These are phyloP conservation scores for Crithidia sp. DNA, from an alignment of 208 protist species.

Conservation along the genomic window DNA sequence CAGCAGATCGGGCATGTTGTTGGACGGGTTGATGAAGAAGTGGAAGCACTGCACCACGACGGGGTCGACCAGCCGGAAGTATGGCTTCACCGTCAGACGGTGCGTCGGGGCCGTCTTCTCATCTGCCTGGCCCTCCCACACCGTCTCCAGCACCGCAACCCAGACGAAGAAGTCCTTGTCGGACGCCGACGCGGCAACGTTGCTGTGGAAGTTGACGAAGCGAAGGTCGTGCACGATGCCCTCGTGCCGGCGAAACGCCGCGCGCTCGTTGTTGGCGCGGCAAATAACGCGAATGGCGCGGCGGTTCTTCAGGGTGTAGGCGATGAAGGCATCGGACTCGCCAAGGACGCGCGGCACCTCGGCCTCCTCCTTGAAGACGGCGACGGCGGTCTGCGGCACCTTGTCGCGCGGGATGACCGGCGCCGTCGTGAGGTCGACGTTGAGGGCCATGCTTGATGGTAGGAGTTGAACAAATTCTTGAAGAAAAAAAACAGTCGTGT, in stretches of 20 bases:
- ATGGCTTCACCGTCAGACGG: slow-evolving; percentile 66
- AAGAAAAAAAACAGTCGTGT: slow-evolving; percentile 1
- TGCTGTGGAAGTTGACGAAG: slow-evolving; percentile 92
- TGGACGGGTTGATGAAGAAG: slow-evolving; percentile 85
- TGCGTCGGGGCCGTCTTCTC: slow-evolving; percentile 17
- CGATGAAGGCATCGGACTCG: slow-evolving; percentile 78
- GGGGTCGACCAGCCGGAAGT: slow-evolving; percentile 78
- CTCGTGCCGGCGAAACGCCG: slow-evolving; percentile 55
- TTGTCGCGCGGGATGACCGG: slow-evolving; percentile 30
- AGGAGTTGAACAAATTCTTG: slow-evolving; percentile 4
- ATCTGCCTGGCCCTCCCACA: background rate
- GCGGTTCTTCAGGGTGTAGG: slow-evolving; percentile 82
- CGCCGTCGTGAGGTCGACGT: slow-evolving; percentile 48
- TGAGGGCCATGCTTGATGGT: slow-evolving; percentile 17
- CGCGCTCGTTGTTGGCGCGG: slow-evolving; percentile 66
- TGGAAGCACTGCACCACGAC: slow-evolving; percentile 70
- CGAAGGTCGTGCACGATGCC: slow-evolving; percentile 60
- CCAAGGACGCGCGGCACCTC: slow-evolving; percentile 67
- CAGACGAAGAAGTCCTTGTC: slow-evolving; percentile 80
- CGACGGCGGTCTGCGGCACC: slow-evolving; percentile 51
- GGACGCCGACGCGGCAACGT: slow-evolving; percentile 75
- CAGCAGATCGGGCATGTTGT: slow-evolving; percentile 69
- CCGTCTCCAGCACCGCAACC: slow-evolving; percentile 58
- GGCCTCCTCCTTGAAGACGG: slow-evolving; percentile 69
- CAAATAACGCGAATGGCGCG: slow-evolving; percentile 67